Base-by-base conservation (phyloP, 805 yeast species). In the Myxozyma mucilagina region DNA sequence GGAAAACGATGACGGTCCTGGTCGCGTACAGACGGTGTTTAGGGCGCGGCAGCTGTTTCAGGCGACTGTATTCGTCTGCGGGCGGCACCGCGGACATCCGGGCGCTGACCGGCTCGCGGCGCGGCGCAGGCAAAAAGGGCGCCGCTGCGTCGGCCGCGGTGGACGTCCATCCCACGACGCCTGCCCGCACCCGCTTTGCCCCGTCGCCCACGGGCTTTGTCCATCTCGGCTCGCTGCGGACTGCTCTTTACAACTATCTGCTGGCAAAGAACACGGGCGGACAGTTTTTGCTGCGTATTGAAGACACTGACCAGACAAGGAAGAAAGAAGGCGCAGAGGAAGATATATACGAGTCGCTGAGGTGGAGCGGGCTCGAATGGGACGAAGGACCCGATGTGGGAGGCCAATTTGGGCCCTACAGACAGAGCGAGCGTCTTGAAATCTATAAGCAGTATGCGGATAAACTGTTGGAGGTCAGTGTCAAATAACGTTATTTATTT, bases 181-280 rank as follows among this genome's bases (percentile, higher is more conserved):
- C 68, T 10, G 96, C 85, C 0, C 75, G 97, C 66, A 89, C 98
- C 0, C 76, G 99, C 65, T 94, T 94, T 74, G 99, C 99, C 0
- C 99, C 99, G 0, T 91, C 97, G 1, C 99, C 99, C 0, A 94
- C 99, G 0, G 99, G 99, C 0, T 83, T 83, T 63, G 78, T 94
- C n/a, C 99, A 94, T 72, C 72, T 94, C 61, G 99, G 99, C 0
- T 92, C 97, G 0, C 72, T 94, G 49, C 77, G 99, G 72, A 94
- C 99, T 0, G 98, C 98, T 0, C 74, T 94, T 18, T 94, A 90
- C 75, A 94, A 94, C 73, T 94, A 86, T 69, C 73, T 94, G 16
- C 75, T 89, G 14, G 98, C 99, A 0, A 84, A 79, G 68, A 79
- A 82, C 56, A 90, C 97, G 0, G 82, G 83, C 0, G 99, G 99